Percentiles rank a stretch among this genome's conserved stretches.
phyloP scores from a whole-genome alignment of 192 early-diverging fungal species.

The Rhizophlyctis rosea region DNA sequence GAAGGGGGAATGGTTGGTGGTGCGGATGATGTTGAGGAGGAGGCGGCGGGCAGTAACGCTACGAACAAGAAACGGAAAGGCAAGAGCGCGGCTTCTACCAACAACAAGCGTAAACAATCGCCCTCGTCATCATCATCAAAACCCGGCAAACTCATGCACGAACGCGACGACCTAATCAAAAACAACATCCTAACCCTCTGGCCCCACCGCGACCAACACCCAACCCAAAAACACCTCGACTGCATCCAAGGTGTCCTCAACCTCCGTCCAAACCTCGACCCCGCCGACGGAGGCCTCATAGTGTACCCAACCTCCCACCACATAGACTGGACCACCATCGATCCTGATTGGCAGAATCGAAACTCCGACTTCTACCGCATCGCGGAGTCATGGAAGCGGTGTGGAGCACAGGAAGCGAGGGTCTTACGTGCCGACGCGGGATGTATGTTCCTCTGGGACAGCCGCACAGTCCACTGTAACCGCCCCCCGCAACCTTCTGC shows the following conservation, averaged over 20 bases:
- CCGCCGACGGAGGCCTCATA: conserved; percentile 3
- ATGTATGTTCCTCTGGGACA: conserved; percentile 19
- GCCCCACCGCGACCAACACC: conserved; percentile 17
- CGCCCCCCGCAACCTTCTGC: not conserved
- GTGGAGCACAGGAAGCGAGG: not conserved
- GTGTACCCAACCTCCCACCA: conserved; percentile 18
- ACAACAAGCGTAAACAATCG: not conserved
- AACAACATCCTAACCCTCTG: conserved; percentile 2
- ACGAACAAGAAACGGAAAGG: no score
- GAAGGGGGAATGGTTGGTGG: no score
- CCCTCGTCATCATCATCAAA: not conserved
- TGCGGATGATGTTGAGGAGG: no score
- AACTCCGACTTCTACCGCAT: conserved; percentile 5
- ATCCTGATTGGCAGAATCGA: conserved; percentile 6
- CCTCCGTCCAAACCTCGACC: conserved; percentile 1
- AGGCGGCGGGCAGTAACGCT: no score
- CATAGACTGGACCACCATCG: conserved; percentile 6
- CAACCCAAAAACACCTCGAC: not conserved
- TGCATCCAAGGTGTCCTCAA: conserved; percentile 11
- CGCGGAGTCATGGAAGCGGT: not conserved
- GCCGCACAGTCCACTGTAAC: conserved; percentile 15
- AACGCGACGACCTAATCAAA: no score
- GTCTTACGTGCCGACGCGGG: conserved; percentile 11
- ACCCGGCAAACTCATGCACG: no score
- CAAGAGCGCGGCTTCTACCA: not conserved